A percentile compares a stretch with the other conserved stretches of the same genome.
phyloP scores from a whole-genome alignment of 108 stramenopile genomes.

The Conticribra weissflogii region DNA sequence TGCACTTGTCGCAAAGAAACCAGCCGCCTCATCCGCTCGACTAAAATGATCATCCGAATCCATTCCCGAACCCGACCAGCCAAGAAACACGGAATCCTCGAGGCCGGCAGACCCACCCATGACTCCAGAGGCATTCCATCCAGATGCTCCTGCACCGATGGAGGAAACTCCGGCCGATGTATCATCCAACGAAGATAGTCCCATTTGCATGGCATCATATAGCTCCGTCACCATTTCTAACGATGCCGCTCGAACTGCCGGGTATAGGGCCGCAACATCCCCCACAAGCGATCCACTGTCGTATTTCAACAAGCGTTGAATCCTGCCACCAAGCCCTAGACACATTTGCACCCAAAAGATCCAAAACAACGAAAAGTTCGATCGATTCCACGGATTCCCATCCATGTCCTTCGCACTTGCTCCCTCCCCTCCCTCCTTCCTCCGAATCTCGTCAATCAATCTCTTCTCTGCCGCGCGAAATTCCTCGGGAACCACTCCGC shows the following conservation, averaged over 20 bases:
- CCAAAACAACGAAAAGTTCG: constrained; percentile 63
- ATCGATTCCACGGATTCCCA: background rate
- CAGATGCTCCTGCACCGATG: constrained; percentile 29
- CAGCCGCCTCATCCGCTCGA: constrained; percentile 40
- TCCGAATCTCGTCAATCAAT: constrained; percentile 30
- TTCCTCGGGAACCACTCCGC: constrained; percentile 55
- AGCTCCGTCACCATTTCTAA: constrained; percentile 76
- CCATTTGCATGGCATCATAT: constrained; percentile 74
- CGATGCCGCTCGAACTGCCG: constrained; percentile 70
- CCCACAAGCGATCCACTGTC: constrained; percentile 62
- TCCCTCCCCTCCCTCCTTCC: constrained; percentile 40
- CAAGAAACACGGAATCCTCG: constrained; percentile 63
- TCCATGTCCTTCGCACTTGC: background rate
- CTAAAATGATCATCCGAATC: constrained; percentile 10
- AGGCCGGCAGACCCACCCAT: constrained; percentile 78
- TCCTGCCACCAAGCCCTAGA: constrained; percentile 57
- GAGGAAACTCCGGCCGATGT: constrained; percentile 38
- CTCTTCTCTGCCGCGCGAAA: constrained; percentile 31
- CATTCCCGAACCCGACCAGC: constrained; percentile 22
- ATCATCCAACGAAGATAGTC: constrained; percentile 48
- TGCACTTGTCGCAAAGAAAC: constrained; percentile 41
- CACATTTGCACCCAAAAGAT: constrained; percentile 82
- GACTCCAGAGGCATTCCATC: constrained; percentile 45
- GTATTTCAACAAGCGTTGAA: constrained; percentile 66
- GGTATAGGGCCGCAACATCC: constrained; percentile 81